A percentile compares a stretch with the other conserved stretches of the same genome.
phyloP scores from a whole-genome alignment of 1,139 yeast species.

The Protomyces gravidus region DNA sequence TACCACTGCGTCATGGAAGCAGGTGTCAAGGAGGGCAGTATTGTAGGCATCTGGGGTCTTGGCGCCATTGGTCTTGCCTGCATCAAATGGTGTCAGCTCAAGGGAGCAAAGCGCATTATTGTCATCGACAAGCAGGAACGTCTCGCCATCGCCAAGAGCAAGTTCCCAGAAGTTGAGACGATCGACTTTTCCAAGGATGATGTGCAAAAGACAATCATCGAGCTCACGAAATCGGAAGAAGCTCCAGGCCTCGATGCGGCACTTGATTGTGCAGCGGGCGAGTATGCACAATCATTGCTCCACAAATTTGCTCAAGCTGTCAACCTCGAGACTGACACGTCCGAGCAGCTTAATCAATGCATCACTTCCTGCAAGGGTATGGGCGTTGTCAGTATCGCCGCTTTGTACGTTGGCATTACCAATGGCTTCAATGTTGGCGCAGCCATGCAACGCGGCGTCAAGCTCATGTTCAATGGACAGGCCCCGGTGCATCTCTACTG shows the following conservation, averaged over 20 bases:
- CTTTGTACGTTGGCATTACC: constrained; percentile 27
- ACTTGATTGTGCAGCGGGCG: constrained; percentile 30
- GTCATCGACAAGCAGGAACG: constrained; percentile 30
- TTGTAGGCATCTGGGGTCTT: constrained; percentile 49
- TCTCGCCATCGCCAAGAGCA: constrained; percentile 23
- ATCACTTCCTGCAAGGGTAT: constrained; percentile 28
- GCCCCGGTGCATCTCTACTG: constrained; percentile 32
- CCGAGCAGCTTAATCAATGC: constrained; percentile 29
- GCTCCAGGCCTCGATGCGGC: constrained; percentile 29
- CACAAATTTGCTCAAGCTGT: constrained; percentile 29
- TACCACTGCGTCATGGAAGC: constrained; percentile 29
- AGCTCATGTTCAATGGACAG: constrained; percentile 30
- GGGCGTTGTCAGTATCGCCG: constrained; percentile 3
- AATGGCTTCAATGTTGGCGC: constrained; percentile 32
- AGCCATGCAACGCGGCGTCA: constrained; percentile 30
- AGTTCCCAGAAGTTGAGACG: constrained; percentile 21
- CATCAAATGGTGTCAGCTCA: constrained; percentile 28
- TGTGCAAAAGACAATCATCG: constrained; percentile 20
- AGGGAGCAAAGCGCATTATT: constrained; percentile 29
- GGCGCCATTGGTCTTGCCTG: constrained; percentile 43
- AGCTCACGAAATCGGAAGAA: constrained; percentile 14
- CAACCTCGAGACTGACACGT: constrained; percentile 31
- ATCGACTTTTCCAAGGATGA: constrained; percentile 28
- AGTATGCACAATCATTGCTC: constrained; percentile 25
- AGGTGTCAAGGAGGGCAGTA: constrained; percentile 42